phyloP scores from a whole-genome alignment of 225 moss, liverwort and hornwort species.

The Ulota crispa region DNA sequence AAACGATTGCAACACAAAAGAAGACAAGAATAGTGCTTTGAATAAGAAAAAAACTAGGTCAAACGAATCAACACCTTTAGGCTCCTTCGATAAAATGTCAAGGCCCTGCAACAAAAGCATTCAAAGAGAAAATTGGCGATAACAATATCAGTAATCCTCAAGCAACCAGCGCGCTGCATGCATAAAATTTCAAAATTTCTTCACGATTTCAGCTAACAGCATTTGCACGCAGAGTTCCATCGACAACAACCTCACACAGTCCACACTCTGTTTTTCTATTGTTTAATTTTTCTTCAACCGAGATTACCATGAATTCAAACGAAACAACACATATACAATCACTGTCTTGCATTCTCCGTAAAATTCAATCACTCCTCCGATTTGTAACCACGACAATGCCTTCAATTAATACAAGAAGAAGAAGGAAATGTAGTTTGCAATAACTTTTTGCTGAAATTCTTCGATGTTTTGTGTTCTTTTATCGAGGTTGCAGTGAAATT shows the following conservation, averaged over 20 bases:
- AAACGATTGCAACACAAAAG: neutral
- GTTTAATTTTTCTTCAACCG: neutral
- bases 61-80: constrained; percentile 63
- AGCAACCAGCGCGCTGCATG: constrained; percentile 10
- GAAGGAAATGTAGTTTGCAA: too few species aligned
- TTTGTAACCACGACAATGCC: neutral
- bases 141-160: constrained; percentile 14
- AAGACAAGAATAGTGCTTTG: neutral
- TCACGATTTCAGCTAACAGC: neutral
- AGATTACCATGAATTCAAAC: neutral
- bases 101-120: constrained; percentile 70
- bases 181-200: neutral
- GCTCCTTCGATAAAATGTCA: constrained; percentile 91
- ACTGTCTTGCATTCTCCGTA: neutral
- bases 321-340: neutral
- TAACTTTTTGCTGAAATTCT: too few species aligned
- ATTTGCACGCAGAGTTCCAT: constrained; percentile 3
- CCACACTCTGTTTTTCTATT: neutral
- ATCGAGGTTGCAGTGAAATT: neutral
- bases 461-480: too few species aligned
- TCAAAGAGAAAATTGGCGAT: neutral
- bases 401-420: too few species aligned
- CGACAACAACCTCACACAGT: neutral
- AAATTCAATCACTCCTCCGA: neutral
- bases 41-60: constrained; percentile 23